phyloP scores from a whole-genome alignment of 2,329 filamentous ascomycete species.

The Xylaria polymorpha region DNA sequence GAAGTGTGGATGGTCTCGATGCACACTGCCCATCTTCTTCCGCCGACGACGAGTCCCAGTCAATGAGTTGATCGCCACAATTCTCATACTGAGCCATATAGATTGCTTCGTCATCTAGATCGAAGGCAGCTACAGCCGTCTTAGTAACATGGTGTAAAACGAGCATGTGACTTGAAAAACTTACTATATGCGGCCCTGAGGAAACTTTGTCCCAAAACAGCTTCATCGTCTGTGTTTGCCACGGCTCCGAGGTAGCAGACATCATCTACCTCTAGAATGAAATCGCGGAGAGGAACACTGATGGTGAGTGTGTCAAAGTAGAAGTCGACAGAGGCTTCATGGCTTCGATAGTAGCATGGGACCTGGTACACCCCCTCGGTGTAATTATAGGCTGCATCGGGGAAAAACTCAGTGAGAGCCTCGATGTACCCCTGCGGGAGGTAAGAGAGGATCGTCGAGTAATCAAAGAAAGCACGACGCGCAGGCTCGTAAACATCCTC shows the following conservation, averaged over 20 bases:
- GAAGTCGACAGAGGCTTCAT: conserved; percentile 38
- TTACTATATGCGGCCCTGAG: conserved; percentile 40
- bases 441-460: conserved; percentile 28
- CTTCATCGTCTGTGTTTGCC: conserved; percentile 10
- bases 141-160: neutral
- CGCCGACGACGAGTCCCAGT: conserved; percentile 26
- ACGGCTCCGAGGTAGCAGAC: conserved; percentile 34
- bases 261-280: conserved; percentile 33
- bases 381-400: conserved; percentile 26
- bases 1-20: conserved; percentile 17
- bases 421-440: conserved; percentile 30
- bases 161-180: neutral
- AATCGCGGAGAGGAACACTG: conserved; percentile 37
- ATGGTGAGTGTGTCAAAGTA: conserved; percentile 35
- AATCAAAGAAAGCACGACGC: conserved; percentile 34
- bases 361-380: conserved; percentile 33
- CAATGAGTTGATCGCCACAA: conserved; percentile 35
- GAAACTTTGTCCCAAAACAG: conserved; percentile 37
- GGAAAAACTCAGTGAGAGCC: conserved; percentile 25
- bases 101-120: conserved; percentile 35
- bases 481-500: conserved; percentile 1
- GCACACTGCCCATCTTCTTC: conserved; percentile 31
- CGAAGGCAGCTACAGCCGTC: conserved; percentile 36
- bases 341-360: conserved; percentile 34
- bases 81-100: conserved; percentile 42